phyloP scores from a whole-genome alignment of 2,329 filamentous ascomycete species.

The Myrmaecium sp. region DNA sequence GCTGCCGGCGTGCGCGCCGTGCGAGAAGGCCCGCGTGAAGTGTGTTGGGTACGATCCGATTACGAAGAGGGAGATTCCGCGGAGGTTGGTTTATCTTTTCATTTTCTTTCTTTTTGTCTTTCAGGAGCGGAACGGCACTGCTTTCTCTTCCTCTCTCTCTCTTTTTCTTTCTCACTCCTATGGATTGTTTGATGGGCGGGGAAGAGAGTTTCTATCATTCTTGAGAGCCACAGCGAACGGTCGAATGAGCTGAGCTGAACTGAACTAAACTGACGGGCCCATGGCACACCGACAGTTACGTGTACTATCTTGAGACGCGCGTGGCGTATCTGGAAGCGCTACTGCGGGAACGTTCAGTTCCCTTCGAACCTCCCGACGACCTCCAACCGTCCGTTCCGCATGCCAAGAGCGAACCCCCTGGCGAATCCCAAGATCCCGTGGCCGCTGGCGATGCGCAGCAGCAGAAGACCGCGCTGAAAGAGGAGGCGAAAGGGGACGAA shows the following conservation, averaged over 20 bases:
- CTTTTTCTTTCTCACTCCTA: constrained; percentile 2
- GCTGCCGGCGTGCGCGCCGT: constrained; percentile 76
- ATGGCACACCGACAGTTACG: constrained; percentile 44
- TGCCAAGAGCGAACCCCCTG: too few relatives aligned
- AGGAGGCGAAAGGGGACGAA: constrained; percentile 25
- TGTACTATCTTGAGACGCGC: constrained; percentile 83
- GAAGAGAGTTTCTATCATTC: constrained; percentile 3
- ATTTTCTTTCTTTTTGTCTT: too few relatives aligned
- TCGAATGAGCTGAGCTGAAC: constrained; percentile 3
- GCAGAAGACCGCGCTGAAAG: constrained; percentile 10
- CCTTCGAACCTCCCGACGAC: constrained; percentile 52
- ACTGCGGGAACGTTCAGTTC: constrained; percentile 49
- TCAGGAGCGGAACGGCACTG: too few relatives aligned
- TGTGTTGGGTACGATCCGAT: constrained; percentile 96
- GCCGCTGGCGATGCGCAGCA: constrained; percentile 8
- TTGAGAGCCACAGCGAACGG: background rate
- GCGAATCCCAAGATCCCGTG: constrained; percentile 4
- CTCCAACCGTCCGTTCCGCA: constrained; percentile 28
- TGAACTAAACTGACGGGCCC: constrained; percentile 5
- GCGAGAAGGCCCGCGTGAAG: constrained; percentile 78
- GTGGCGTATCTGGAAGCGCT: constrained; percentile 69
- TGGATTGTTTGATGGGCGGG: background rate
- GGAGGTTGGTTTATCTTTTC: constrained; percentile 37
- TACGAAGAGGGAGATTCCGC: constrained; percentile 85
- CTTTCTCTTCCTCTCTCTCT: constrained; percentile 1